These are phyloP conservation scores for Trichosporon inkin DNA, from an alignment of 1,284 basidiomycete species.

Conservation along the genomic window DNA sequence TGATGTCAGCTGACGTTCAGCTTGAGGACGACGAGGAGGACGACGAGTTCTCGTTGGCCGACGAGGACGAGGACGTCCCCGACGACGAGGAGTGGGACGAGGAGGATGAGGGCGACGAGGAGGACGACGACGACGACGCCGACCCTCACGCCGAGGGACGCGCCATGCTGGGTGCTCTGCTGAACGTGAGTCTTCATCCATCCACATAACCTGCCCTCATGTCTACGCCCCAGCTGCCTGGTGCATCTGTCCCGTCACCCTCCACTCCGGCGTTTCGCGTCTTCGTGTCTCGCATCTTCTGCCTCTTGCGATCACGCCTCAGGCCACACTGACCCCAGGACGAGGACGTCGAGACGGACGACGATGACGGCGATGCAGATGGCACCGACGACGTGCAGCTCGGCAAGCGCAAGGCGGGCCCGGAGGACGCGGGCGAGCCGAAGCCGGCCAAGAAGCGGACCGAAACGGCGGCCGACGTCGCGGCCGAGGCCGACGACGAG, in stretches of 20 bases:
- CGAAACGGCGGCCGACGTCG: constrained; percentile 9
- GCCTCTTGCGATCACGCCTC: background rate
- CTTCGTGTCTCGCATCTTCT: too few species aligned
- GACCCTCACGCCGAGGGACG: constrained; percentile 23
- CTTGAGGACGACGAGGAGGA: constrained; percentile 16
- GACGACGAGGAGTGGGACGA: constrained; percentile 17
- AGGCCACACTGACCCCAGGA: constrained; percentile 11
- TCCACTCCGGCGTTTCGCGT: too few species aligned
- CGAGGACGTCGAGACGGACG: constrained; percentile 19
- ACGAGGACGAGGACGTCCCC: constrained; percentile 24
- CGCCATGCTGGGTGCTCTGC: constrained; percentile 19
- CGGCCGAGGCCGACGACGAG: constrained; percentile 5
- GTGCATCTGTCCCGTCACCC: too few species aligned
- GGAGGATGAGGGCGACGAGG: constrained; percentile 15
- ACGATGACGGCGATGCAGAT: constrained; percentile 24
- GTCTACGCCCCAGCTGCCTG: background rate
- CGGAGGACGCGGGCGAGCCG: constrained; percentile 14
- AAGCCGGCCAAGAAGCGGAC: constrained; percentile 14
- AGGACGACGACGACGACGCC: constrained; percentile 19
- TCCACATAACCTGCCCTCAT: background rate
- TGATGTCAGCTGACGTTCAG: constrained; percentile 9
- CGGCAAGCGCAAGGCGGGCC: constrained; percentile 26
- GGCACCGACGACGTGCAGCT: constrained; percentile 17
- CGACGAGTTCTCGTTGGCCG: constrained; percentile 12
- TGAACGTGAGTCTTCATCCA: constrained; percentile 17